phyloP scores from a whole-genome alignment of 2,329 filamentous ascomycete genomes.

The Alternaria sp. region DNA sequence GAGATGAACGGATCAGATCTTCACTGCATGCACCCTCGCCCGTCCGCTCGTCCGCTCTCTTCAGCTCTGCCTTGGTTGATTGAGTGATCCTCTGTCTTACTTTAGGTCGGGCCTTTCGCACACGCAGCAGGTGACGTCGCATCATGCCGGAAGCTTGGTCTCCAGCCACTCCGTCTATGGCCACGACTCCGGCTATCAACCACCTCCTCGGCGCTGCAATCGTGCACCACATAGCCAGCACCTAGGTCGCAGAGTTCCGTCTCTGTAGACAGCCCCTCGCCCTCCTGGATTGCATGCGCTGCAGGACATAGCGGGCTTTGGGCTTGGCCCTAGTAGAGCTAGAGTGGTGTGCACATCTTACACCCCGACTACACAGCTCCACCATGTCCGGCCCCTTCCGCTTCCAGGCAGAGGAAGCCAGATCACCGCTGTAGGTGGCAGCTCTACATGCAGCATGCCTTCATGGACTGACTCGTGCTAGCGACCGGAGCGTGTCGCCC shows the following conservation, averaged over 20 bases:
- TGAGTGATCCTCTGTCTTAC: background rate
- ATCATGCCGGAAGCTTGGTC: conserved; percentile 22
- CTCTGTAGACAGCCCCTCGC: background rate
- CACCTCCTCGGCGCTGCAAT: conserved; percentile 8
- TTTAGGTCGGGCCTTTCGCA: conserved; percentile 6
- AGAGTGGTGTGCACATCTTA: conserved; percentile 11
- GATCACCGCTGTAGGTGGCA: conserved; percentile 51
- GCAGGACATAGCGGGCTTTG: conserved; percentile 17
- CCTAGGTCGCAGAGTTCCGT: background rate
- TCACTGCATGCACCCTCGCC: background rate
- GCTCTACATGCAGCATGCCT: background rate
- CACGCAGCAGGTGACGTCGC: conserved; percentile 26
- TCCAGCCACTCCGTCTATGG: conserved; percentile 14
- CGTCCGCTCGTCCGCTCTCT: background rate
- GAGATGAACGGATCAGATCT: background rate
- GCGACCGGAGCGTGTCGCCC: conserved; percentile 41
- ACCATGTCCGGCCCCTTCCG: conserved; percentile 54
- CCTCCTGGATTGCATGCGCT: conserved; percentile 29
- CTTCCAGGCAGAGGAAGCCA: conserved; percentile 48
- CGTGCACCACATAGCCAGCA: conserved; percentile 5
- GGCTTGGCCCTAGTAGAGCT: conserved; percentile 28
- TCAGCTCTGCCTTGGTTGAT: background rate
- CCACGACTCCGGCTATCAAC: conserved; percentile 1
- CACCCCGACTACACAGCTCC: conserved; percentile 10
- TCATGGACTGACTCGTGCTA: conserved; percentile 28